Evolutionary conservation across 108 stramenopile genomes (phyloP), one percentile per base, ranked within the genome.

Genomic region (Halocafeteria seosinensis): DNA sequence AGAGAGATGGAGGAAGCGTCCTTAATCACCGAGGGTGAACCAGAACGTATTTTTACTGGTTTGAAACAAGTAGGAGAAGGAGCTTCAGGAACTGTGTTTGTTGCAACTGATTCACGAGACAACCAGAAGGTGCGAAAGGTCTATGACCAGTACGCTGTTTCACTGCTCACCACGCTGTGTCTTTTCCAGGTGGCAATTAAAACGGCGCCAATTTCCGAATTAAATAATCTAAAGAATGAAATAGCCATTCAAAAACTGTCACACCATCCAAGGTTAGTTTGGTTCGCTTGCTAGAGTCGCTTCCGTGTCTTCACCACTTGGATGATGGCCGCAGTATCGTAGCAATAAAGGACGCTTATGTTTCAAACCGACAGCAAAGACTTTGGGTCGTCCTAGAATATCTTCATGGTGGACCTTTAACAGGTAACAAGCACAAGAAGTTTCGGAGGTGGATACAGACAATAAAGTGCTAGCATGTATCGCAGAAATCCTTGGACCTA

Each of bases 161-260:
- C n/a, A n/a, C n/a, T n/a, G n/a, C n/a, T n/a, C n/a, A n/a, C n/a
- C n/a, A n/a, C n/a, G n/a, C n/a, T n/a, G n/a, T n/a, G n/a, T n/a
- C n/a, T n/a, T n/a, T n/a, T n/a, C n/a, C n/a, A n/a, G n/a, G 70
- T 78, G 26, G 82, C 82, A 30, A 36, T 83, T 32, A 83, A 83
- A 69, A 55, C 76, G 13, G 76, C 78, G 12, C 78, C 78, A 11
- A 36, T 77, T 9, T 61, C 65, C 32, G 78, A 83, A 36, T 63
- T 83, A 50, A 71, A 61, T 3, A 77, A 77, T 12, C 50, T 83
- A 5, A 67, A 53, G 53, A 79, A 77, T 50, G 82, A 83, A 53
- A 83, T 83, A 37, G 82, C 80, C 4, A 61, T 83, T 74, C 82
- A 83, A 63, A 71, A 69, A 11, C 42, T 83, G 31, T 68, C 69